Base-by-base conservation (phyloP, 768 basidiomycete genomes). In the Trametes cinnabarina region DNA sequence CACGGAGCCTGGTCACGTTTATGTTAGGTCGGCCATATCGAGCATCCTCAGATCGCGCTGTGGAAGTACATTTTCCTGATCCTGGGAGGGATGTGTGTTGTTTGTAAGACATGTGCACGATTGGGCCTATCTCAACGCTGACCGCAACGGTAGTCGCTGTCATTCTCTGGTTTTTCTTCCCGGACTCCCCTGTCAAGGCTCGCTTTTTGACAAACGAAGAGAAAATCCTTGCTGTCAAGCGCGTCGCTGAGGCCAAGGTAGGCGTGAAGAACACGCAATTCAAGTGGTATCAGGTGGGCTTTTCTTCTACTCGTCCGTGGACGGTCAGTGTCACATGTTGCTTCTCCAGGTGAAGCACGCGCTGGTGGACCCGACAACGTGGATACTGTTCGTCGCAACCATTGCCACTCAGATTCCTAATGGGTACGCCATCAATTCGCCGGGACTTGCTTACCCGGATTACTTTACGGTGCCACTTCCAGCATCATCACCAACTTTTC, bases 191-290 rank as follows among this genome's bases (percentile, higher is more conserved):
- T 1, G 69, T 70, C 25, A 60, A 60, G 19, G 73, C 73, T 2
- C 57, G 58, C 4, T 75, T 73, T 61, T 48, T 75, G 34, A 66
- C 56, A 9, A 48, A 68, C 15, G 61, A 72, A 20, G 67, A 76
- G 51, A 72, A 68, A 51, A 51, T 70, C 17, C 67, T 74, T 14
- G 74, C 71, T 4, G 68, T 74, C 23, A 70, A 72, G 60, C 69
- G 75, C n/a, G 73, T 75, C 3, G 72, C 75, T 1, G 63, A 62
- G 28, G 72, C 55, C 3, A 58, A 68, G 65, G 63, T 60, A 15
- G 70, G 72, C 11, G 70, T 67, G 32, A 75, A 76, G 63, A 73
- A 72, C 58, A 74, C 66, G 35, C 62, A 66, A 25, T 74, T 75
- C 68, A 75, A 75, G 57, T 44, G 49, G 44, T 71, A 71, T 44